Evolutionary conservation across 2,329 filamentous ascomycete genomes (phyloP).

Genomic region (Fusarium sororula): DNA sequence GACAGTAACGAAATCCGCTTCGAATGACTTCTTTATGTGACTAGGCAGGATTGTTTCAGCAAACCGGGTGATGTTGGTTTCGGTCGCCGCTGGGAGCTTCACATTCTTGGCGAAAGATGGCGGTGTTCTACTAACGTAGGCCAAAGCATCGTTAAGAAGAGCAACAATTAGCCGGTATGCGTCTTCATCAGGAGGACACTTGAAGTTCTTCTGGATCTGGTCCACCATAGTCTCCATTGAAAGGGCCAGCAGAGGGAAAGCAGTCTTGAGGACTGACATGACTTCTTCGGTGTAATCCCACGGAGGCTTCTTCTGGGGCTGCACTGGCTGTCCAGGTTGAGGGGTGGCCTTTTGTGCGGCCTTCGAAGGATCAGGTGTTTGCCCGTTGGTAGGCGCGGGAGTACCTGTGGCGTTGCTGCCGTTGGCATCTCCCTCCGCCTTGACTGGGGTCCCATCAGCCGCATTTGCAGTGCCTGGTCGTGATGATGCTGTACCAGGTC

Average conservation of each 20-base stretch:
- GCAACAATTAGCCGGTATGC: constrained; percentile 98
- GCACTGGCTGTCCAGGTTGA: constrained; percentile 32
- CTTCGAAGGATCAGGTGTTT: constrained; percentile 38
- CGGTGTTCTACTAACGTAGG: constrained; percentile 89
- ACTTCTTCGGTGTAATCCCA: constrained; percentile 98
- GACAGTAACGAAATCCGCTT: constrained; percentile 93
- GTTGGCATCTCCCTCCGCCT: constrained; percentile 55
- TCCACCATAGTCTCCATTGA: constrained; percentile 99
- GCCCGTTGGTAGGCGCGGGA: constrained; percentile 41
- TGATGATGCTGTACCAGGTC: constrained; percentile 51
- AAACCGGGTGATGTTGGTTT: constrained; percentile 96
- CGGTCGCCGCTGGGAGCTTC: constrained; percentile 88
- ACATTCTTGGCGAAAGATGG: constrained; percentile 88
- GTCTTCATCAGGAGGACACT: constrained; percentile 97
- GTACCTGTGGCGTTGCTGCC: constrained; percentile 39
- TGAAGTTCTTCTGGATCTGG: constrained; percentile 98
- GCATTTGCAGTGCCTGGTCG: constrained; percentile 63
- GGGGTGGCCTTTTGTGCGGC: constrained; percentile 30
- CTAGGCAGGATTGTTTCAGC: constrained; percentile 94
- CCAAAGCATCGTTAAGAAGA: constrained; percentile 91
- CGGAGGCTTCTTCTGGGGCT: constrained; percentile 75
- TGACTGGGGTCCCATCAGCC: constrained; percentile 53
- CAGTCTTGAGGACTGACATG: constrained; percentile 93
- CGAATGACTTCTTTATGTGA: constrained; percentile 96
- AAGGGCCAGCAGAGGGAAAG: constrained; percentile 91